Base-by-base conservation (phyloP, 2,329 filamentous ascomycete genomes). In the Pezicula radicicola region DNA sequence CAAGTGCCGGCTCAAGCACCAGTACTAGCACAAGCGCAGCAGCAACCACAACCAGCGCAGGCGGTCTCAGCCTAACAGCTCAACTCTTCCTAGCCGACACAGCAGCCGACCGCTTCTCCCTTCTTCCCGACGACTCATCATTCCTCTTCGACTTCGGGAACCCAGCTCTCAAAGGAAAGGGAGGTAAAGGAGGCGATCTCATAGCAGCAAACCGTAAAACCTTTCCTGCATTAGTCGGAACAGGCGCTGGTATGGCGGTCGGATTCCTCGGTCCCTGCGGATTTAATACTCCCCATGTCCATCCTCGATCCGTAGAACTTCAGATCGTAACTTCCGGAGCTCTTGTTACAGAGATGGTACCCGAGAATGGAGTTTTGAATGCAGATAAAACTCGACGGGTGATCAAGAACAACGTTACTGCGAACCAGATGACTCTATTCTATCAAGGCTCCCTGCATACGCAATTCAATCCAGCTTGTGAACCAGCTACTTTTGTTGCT, bases 211-310 rank as follows among this genome's bases (percentile, higher is more conserved):
- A 81, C 68, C 73, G 79, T 62, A 76, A 77, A 66, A 76, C 73
- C 35, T 83, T 83, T 67, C 80, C 80, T 3, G 77, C 79, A 25
- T 74, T 83, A 18, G 75, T 80, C 18, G 73, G 75, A 45, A 78
- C 76, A 4, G 73, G 73, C 18, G 66, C 75, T 35, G 73, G 72
- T 52, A 78, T 79, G 70, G 76, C 77, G 3, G 66, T 82, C 7
- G 78, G 76, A 39, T 75, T 75, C 60, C 66, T 83, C 36, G 69
- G 72, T 33, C 68, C 72, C 35, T 83, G 79, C 60, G 79, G 76
- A 52, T 77, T 83, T 67, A 81, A 80, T 70, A 80, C 76, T 7
- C 76, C 78, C 16, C 79, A 82, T 68, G 71, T 77, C 3, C 79
- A 81, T 65, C 77, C 76, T 46, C 77, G 79, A 40, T 73, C 75